Percentiles rank a stretch among this genome's conserved stretches.
Evolutionary conservation across 805 yeast genomes (phyloP).

Genomic region (Hanseniaspora guilliermondii): DNA sequence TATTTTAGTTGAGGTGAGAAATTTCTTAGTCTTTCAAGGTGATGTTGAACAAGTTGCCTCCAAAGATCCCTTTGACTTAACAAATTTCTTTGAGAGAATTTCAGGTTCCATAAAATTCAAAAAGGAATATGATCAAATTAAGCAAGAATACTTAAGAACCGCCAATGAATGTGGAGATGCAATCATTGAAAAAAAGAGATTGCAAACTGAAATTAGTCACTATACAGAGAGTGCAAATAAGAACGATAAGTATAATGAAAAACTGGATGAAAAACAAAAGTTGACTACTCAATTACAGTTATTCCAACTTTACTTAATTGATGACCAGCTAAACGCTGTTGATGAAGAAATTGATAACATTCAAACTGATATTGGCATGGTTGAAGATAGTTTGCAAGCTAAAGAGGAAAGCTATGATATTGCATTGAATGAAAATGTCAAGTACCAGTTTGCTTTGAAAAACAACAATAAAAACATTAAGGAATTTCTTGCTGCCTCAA

Average conservation of each 20-base stretch:
- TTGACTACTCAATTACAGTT: conserved; percentile 41
- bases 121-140: conserved; percentile 51
- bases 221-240: conserved; percentile 66
- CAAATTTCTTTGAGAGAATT: conserved; percentile 63
- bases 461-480: not conserved
- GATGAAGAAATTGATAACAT: conserved; percentile 18
- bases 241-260: conserved; percentile 51
- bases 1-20: conserved; percentile 76
- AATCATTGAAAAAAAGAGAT: conserved; percentile 54
- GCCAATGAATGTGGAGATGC: conserved; percentile 51
- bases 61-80: conserved; percentile 65
- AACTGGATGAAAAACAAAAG: conserved; percentile 37
- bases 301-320: conserved; percentile 54
- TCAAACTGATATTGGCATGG: conserved; percentile 7
- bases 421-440: conserved; percentile 1
- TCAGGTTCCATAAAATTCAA: conserved; percentile 66
- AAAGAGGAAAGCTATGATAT: not conserved
- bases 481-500: not conserved
- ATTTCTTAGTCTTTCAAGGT: conserved; percentile 91
- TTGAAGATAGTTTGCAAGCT: not conserved
- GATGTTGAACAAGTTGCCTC: conserved; percentile 90
- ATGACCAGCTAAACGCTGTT: conserved; percentile 26
- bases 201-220: conserved; percentile 62
- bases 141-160: conserved; percentile 53
- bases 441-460: not conserved